Conservation (phyloP, 2,329 filamentous ascomycete genomes). For the Myriangium duriaei region DNA sequence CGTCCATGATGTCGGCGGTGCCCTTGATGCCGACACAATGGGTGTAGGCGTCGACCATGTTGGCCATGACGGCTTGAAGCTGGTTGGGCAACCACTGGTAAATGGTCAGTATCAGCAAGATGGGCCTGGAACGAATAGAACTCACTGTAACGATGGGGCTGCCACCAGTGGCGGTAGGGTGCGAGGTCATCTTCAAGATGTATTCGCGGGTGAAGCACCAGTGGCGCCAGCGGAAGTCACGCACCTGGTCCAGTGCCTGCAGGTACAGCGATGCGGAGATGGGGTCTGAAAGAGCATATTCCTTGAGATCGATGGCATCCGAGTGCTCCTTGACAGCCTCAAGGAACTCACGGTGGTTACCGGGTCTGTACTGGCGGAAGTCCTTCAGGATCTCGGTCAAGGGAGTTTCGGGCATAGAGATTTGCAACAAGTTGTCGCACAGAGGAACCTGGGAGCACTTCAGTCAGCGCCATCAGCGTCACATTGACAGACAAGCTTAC, state of each 20-base stretch:
- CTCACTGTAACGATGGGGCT: conserved; percentile 61
- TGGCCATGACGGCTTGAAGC: conserved; percentile 57
- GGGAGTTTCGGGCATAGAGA: conserved; percentile 79
- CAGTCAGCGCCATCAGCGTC: too few species aligned
- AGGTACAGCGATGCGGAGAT: conserved; percentile 32
- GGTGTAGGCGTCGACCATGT: conserved; percentile 44
- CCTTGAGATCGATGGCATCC: conserved; percentile 41
- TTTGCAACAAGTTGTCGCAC: conserved; percentile 73
- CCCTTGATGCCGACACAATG: conserved; percentile 38
- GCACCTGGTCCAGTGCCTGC: conserved; percentile 54
- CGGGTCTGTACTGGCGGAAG: conserved; percentile 79
- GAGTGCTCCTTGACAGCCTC: conserved; percentile 50
- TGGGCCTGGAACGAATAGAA: background rate
- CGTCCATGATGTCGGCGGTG: conserved; percentile 34
- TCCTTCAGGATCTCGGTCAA: conserved; percentile 79
- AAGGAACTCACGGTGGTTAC: conserved; percentile 78
- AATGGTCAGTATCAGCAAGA: background rate
- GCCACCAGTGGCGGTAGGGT: conserved; percentile 69
- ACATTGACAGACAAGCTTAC: conserved; percentile 34
- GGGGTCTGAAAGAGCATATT: conserved; percentile 28
- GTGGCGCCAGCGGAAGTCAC: conserved; percentile 72
- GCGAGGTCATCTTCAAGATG: conserved; percentile 63
- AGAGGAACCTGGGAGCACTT: conserved; percentile 53
- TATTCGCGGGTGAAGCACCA: conserved; percentile 81
- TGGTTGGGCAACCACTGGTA: conserved; percentile 65